Percentiles rank a stretch among this genome's conserved stretches.
Conservation (phyloP, 2,329 filamentous ascomycete genomes). For the Blastomyces gilchristii region DNA sequence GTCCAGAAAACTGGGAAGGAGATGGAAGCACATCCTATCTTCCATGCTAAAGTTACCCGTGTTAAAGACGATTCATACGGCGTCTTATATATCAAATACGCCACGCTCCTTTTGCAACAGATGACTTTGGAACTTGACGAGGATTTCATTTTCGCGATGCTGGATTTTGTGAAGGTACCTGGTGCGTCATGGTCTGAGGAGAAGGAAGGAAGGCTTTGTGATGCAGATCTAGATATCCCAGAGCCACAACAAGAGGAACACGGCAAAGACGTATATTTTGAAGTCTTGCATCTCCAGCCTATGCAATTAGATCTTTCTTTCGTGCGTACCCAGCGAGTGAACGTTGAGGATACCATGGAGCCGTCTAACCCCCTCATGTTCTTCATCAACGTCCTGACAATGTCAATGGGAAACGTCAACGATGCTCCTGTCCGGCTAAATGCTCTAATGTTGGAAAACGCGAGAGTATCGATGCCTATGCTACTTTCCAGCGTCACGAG, state of each 20-base stretch:
- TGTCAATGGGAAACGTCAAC: conserved; percentile 98
- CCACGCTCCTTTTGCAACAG: conserved; percentile 83
- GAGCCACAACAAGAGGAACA: conserved; percentile 76
- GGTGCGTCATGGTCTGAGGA: conserved; percentile 80
- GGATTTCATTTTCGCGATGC: conserved; percentile 90
- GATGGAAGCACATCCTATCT: conserved; percentile 88
- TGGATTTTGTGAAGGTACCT: conserved; percentile 90
- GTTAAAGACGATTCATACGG: conserved; percentile 98
- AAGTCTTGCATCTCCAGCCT: conserved; percentile 89
- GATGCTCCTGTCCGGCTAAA: conserved; percentile 93
- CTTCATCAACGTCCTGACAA: conserved; percentile 94
- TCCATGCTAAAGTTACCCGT: conserved; percentile 81
- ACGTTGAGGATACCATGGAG: conserved; percentile 86
- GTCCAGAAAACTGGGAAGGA: conserved; percentile 95
- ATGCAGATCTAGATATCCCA: conserved; percentile 81
- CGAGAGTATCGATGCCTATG: conserved; percentile 75
- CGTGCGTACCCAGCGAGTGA: conserved; percentile 90
- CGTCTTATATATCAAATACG: conserved; percentile 97
- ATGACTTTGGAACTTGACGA: conserved; percentile 98
- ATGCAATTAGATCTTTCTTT: conserved; percentile 98
- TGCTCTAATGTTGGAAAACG: conserved; percentile 87
- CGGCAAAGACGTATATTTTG: conserved; percentile 95
- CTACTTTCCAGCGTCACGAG: conserved; percentile 78
- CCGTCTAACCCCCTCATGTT: conserved; percentile 95
- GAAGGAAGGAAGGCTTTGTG: conserved; percentile 75